Base-by-base conservation (phyloP, 1,284 basidiomycete genomes). In the Cryptococcus neoformans region DNA sequence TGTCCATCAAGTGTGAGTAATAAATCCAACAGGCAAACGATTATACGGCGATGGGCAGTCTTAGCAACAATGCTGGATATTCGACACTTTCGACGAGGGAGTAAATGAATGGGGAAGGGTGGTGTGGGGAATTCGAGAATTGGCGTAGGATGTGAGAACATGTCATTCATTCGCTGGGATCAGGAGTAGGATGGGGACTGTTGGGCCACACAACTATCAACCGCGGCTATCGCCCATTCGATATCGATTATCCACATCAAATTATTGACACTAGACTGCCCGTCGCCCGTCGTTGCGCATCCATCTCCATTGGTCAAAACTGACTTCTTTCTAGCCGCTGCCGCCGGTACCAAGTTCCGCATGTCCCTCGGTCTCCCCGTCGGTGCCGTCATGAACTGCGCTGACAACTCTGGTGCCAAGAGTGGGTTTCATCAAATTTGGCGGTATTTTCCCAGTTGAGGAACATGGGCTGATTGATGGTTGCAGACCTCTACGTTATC, bases 391-490 rank as follows among this genome's bases (percentile, higher is more conserved):
- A 85, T 99, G 80, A 99, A 99, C 82, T 99, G 95, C 81, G 94
- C 94, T 59, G 95, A 99, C 85, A 99, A 99, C 88, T 93, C 90
- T 71, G 96, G 96, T 69, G 95, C 95, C 69, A 99, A 98, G 84
- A 93, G 76, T 77, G 65, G 58, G 75, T 73, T 14, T 8, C 45
- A 12, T 47, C 34, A 21, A 21, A 11, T 35, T 12, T 9, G 9
- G 21, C 41, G 14, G 3, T 40, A 57, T 37, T 38, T 57, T 28
- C 35, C 2, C 12, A 8, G 49, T 21, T 21, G 21, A 21, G 11
- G 49, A 10, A 12, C 11, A 11, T 21, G 21, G 14, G 45, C 45
- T 47, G 34, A 47, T 47, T 9, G n/a, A 21, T 21, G 9, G n/a
- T 40, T 21, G 12, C 56, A 74, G 69, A 77, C 73, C 71, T 76